Evolutionary conservation across 225 moss, liverwort and hornwort species (phyloP), one percentile per base, ranked within the genome.

Genomic region (Neckera pumila): DNA sequence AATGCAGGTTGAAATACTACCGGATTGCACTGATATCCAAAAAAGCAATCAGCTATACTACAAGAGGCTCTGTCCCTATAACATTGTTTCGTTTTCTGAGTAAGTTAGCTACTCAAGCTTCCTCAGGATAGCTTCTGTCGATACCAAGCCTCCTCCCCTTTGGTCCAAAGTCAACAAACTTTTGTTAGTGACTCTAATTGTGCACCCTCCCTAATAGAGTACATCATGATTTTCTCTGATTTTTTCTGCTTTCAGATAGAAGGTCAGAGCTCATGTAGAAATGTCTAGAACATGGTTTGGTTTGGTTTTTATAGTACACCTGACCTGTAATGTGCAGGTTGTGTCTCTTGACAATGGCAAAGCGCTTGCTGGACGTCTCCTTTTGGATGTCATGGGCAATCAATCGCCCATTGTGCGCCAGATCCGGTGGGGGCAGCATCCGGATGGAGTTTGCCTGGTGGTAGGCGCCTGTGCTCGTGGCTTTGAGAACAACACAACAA

Each of bases 311-410:
- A 74, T 13, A 28, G 20, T 63, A 12, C 23, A 63, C 26, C 23
- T 36, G 56, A 38, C 21, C 6, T 71, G 17, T 42, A 78, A 54
- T 51, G 40, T 80, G 90, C 94, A 98, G 98, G 94, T 95, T 74
- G 90, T 95, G 81, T 82, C 91, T 63, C 93, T 99, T 25, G 99
- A 99, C 83, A 95, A 93, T 85, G 90, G 91, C 26, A 90, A 89
- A 74, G 79, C 89, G 17, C 81, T 99, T 33, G 94, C 95, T 58
- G 92, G 96, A 69, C 93, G 99, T 13, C 95, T 99, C 19, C 82
- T 99, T 74, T 92, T 99, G 40, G 99, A 99, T 76, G 95, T 93
- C 34, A 99, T 99, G 99, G 99, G 97, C 83, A 97, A 97, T 84
- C 92, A 94, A 77, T 99, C 99, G 36, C 99, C 99, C 20, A 94